These are phyloP conservation scores for Tephrocybe sp. DNA, from an alignment of 768 basidiomycete genomes.

Conservation along the genomic window DNA sequence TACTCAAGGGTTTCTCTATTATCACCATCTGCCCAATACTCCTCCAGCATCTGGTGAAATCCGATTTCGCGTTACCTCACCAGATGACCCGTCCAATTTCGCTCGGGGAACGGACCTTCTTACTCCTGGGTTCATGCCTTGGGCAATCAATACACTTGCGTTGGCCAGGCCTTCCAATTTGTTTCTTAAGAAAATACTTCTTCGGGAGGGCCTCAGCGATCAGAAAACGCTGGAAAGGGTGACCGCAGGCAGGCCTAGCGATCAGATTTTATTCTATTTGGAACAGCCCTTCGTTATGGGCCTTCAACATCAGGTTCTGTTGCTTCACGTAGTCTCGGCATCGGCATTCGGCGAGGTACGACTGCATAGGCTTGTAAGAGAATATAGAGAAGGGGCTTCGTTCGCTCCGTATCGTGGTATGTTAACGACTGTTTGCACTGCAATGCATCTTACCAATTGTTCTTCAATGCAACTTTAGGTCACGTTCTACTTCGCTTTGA, in stretches of 20 bases:
- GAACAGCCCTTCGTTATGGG: slow-evolving; percentile 5
- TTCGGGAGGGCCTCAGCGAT: background rate
- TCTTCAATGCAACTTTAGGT: background rate
- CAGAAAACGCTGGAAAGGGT: background rate
- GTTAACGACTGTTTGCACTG: background rate
- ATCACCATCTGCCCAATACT: background rate
- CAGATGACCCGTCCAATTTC: background rate
- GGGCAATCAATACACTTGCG: background rate
- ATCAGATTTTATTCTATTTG: background rate
- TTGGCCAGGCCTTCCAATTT: background rate
- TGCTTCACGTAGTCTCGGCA: background rate
- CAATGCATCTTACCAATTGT: background rate
- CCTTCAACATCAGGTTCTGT: background rate
- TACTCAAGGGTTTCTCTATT: slow-evolving; percentile 3
- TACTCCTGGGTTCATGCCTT: background rate
- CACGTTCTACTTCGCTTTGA: slow-evolving; percentile 5
- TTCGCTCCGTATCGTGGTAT: slow-evolving; percentile 3
- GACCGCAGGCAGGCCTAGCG: background rate
- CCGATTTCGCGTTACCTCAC: slow-evolving; percentile 4
- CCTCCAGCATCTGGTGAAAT: background rate
- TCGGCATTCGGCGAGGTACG: background rate
- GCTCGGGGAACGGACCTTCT: background rate
- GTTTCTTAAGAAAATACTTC: background rate
- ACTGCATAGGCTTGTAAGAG: background rate
- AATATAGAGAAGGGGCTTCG: background rate